Base-by-base conservation (phyloP, 176 grass and related monocot species). In the Neostapfia colusana region DNA sequence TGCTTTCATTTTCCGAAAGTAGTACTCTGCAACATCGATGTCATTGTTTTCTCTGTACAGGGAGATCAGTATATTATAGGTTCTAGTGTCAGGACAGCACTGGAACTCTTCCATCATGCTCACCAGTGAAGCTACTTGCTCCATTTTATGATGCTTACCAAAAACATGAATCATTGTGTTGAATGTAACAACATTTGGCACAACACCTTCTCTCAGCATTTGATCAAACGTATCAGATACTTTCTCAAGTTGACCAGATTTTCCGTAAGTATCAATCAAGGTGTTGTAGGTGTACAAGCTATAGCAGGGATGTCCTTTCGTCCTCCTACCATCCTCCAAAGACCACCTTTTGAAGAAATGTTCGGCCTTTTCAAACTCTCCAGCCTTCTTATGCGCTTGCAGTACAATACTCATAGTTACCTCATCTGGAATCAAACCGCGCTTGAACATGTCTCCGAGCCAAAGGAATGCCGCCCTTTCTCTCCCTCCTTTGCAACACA, bases 191-290 rank as follows among this genome's bases (percentile, higher is more conserved):
- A 85, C 31, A 63, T 84, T 88, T 63, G 91, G 95, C n/a, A 35
- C 36, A 31, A 89, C 84, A 40, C 91, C 91, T 78, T 92, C 79
- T 41, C 38, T 81, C 84, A 98, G 55, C 91, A 98, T 98, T 67
- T 79, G 87, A 66, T 65, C 23, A 77, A 98, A 92, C 36, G 69
- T 87, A 26, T 84, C 73, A 43, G 89, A 94, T 73, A 88, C 91
- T 68, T 94, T 93, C 36, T 88, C 82, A 58, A 98, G 82, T 67
- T 84, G 72, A 36, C 89, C 89, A 1, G 89, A 79, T 77, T 98
- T 94, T 16, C 83, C 91, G 13, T 91, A 98, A 72, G 88, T 88
- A 80, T 93, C 91, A 57, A 98, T 85, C 86, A 98, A 88, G 72
- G 85, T 93, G 77, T 98, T 98, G 45, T 91, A 93, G 9, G 88